Conservation (phyloP, 257 asterid genomes). For the Nicotiana obtusifolia region DNA sequence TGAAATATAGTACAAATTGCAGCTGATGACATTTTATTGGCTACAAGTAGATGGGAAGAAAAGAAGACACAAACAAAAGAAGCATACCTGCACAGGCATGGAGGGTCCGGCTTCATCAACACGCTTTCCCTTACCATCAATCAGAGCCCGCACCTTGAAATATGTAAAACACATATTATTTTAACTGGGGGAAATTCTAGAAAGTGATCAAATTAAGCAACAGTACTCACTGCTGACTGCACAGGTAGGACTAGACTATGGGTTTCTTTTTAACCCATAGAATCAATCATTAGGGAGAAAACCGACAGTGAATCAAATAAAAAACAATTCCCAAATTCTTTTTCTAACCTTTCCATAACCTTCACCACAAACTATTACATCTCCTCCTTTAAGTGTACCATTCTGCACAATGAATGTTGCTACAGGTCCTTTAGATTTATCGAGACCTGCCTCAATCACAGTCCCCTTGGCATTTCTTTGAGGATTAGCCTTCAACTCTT, state of each 20-base stretch:
- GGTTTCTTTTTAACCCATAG: neutral
- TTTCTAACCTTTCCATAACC: slow-evolving; percentile 95
- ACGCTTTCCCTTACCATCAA: slow-evolving; percentile 79
- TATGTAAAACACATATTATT: slow-evolving; percentile 19
- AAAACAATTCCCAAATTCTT: slow-evolving; percentile 4
- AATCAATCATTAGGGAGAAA: neutral
- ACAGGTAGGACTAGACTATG: neutral
- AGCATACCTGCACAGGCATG: slow-evolving; percentile 80
- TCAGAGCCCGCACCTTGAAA: slow-evolving; percentile 83
- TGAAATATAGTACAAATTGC: neutral
- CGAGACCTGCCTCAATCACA: slow-evolving; percentile 94
- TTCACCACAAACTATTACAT: slow-evolving; percentile 82
- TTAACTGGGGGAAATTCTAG: slow-evolving; percentile 5
- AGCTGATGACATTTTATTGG: neutral
- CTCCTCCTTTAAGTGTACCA: slow-evolving; percentile 89
- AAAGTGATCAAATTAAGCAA: slow-evolving; percentile 8
- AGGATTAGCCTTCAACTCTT: slow-evolving; percentile 98
- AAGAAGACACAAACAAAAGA: slow-evolving; percentile 2
- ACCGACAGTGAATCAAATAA: neutral
- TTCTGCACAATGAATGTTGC: slow-evolving; percentile 96
- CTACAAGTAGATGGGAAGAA: neutral
- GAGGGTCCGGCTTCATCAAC: slow-evolving; percentile 91
- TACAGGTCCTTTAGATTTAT: slow-evolving; percentile 89
- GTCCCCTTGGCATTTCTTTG: slow-evolving; percentile 91
- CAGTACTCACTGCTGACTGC: neutral